Evolutionary conservation across 2,329 filamentous ascomycete genomes (phyloP).

Genomic region (Orbilia blumenaviensis): DNA sequence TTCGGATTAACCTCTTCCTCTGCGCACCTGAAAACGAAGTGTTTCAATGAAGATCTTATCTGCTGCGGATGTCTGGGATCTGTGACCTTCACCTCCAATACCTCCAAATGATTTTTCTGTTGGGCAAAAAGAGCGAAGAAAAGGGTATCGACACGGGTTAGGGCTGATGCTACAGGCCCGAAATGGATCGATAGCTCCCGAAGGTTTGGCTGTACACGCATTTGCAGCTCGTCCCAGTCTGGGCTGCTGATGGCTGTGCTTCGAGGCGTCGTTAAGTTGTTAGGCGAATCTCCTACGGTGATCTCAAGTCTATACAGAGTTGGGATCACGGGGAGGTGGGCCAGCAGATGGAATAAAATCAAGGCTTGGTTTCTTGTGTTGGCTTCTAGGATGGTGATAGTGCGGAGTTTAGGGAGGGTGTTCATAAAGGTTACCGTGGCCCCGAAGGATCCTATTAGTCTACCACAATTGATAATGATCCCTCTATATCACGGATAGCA

Average conservation of each 20-base stretch:
- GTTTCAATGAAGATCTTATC: neutral
- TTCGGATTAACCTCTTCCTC: constrained; percentile 4
- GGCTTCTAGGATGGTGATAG: neutral
- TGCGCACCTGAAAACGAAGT: constrained; percentile 6
- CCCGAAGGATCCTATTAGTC: too few relatives aligned
- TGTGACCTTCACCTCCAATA: constrained; percentile 2
- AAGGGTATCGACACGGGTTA: constrained; percentile 11
- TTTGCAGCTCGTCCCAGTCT: neutral
- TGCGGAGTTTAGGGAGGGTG: neutral
- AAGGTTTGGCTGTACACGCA: neutral
- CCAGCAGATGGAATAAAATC: neutral
- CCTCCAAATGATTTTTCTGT: neutral
- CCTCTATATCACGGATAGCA: neutral
- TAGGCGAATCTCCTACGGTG: neutral
- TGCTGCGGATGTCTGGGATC: neutral
- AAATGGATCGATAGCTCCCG: neutral
- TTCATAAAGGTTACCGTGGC: neutral
- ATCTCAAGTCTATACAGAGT: neutral
- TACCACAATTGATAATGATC: neutral
- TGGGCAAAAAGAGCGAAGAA: neutral
- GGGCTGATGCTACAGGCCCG: neutral
- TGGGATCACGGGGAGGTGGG: neutral
- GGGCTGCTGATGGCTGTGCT: neutral
- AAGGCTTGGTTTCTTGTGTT: neutral
- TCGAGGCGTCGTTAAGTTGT: neutral